Conservation (phyloP, 169 alveolate genomes). For the Cryptosporidium andersoni region DNA sequence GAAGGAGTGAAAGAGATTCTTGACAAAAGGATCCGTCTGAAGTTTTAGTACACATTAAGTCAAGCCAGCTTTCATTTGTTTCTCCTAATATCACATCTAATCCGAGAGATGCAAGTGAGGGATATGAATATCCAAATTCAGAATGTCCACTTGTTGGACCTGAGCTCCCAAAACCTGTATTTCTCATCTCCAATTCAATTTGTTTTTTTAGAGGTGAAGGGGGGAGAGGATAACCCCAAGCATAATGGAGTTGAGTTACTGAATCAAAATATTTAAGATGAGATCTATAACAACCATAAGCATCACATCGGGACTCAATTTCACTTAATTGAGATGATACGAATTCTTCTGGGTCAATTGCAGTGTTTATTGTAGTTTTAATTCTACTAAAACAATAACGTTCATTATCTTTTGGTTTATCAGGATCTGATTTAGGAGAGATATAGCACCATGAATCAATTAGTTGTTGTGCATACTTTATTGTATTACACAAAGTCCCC, state of each 20-base stretch:
- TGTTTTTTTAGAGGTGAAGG: conserved; percentile 19
- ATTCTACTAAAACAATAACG: conserved; percentile 72
- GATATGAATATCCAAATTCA: background rate
- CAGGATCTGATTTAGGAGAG: conserved; percentile 31
- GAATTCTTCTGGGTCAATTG: conserved; percentile 48
- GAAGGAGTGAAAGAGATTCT: conserved; percentile 74
- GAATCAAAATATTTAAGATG: conserved; percentile 75
- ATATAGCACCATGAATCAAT: conserved; percentile 76
- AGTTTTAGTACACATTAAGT: conserved; percentile 73
- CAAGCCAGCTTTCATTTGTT: conserved; percentile 72
- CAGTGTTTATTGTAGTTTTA: conserved; percentile 15
- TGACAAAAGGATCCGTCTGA: conserved; percentile 76
- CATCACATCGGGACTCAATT: conserved; percentile 65
- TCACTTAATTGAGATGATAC: conserved; percentile 23
- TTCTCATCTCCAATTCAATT: background rate
- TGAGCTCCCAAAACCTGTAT: background rate
- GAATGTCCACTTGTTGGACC: background rate
- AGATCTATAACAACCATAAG: conserved; percentile 72
- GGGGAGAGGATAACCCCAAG: conserved; percentile 74
- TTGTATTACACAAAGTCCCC: conserved; percentile 73
- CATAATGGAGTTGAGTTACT: conserved; percentile 74
- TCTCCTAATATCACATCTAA: conserved; percentile 76
- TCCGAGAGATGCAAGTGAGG: background rate
- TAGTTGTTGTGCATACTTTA: conserved; percentile 70
- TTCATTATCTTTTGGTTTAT: conserved; percentile 5